Base-by-base conservation (phyloP, 495 filamentous ascomycete species). In the Neurospora tetraspora region DNA sequence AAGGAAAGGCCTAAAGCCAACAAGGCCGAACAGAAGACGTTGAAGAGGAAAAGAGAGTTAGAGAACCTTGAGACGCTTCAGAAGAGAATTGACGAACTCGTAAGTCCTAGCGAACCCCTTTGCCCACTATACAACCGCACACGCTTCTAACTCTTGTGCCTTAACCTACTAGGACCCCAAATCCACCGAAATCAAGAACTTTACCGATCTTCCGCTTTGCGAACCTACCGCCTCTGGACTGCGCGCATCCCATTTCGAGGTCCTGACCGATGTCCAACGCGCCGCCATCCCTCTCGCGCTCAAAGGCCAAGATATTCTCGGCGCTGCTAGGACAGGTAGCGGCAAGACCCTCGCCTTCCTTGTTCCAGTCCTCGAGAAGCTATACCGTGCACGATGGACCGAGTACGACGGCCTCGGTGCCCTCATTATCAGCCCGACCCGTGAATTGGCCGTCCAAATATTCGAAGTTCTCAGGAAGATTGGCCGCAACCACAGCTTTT, bases 291-390 rank as follows among this genome's bases (percentile, higher is more conserved):
- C 91, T 8, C 85, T 91, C 69, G 94, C 92, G 5, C 86, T 99
- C 72, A 93, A 96, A 82, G 94, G 93, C 69, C 83, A 85, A 31
- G 96, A 99, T 78, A 91, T 98, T 40, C 91, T 99, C 69, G 96
- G 96, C 53, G 96, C 96, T 31, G 96, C 96, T 47, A 98, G 97
- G 81, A 99, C 96, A 2, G 96, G 96, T 65, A 95, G 92, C 81
- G 96, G 96, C 73, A 99, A 99, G 83, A 99, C 96, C 0, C 84
- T 99, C 45, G 92, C 96, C 5, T 99, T 99, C 80, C 81, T 99
- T 12, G 81, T 98, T 7, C 96, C 96, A 3, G 91, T 97, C 7
- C 87, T 99, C 70, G 96, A 99, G 79, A 96, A 94, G 76, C 89
- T 99, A n/a, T 97, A 96, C 81, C 90, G 93, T 73, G 89, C 88